Percentiles rank a stretch among this genome's conserved stretches.
These are phyloP conservation scores for Fusarium tjaetaba DNA, from an alignment of 2,329 filamentous ascomycete genomes.

Conservation along the genomic window DNA sequence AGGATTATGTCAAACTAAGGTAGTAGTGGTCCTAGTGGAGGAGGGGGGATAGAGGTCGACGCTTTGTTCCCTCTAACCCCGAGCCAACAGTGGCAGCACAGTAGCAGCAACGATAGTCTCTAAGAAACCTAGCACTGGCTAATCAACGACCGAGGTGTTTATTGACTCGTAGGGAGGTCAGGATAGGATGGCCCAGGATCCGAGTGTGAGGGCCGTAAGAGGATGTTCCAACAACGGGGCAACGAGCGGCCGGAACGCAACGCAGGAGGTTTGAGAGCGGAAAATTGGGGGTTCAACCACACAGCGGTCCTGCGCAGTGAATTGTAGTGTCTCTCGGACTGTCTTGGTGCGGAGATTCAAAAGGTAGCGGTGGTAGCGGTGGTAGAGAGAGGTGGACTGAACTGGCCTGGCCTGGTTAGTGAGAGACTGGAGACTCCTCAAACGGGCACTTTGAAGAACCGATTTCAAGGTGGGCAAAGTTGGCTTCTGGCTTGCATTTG, in stretches of 20 bases:
- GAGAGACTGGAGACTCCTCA: conserved; percentile 31
- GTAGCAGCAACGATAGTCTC: conserved; percentile 9
- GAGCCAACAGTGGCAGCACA: conserved; percentile 21
- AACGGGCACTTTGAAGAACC: conserved; percentile 21
- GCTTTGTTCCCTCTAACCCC: conserved; percentile 32
- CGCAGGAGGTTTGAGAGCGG: conserved; percentile 31
- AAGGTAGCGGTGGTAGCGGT: conserved; percentile 37
- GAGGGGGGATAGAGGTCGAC: conserved; percentile 22
- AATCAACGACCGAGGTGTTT: conserved; percentile 24
- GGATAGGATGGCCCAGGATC: conserved; percentile 23
- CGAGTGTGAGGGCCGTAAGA: conserved; percentile 27
- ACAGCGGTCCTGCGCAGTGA: conserved; percentile 17
- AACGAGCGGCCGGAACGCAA: conserved; percentile 30
- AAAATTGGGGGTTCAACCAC: conserved; percentile 36
- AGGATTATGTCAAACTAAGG: conserved; percentile 26
- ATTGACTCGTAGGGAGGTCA: conserved; percentile 25
- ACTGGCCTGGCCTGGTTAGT: conserved; percentile 29
- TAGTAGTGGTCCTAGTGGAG: conserved; percentile 4
- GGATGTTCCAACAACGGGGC: conserved; percentile 31
- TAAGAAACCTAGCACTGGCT: conserved; percentile 11
- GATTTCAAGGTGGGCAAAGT: conserved; percentile 37
- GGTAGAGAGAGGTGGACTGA: conserved; percentile 28
- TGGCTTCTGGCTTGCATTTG: conserved; percentile 30
- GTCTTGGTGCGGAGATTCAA: conserved; percentile 38
- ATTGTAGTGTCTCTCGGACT: conserved; percentile 29